These are phyloP conservation scores for Fraxinus nigra DNA, from an alignment of 305 asterid genomes.

Conservation along the genomic window DNA sequence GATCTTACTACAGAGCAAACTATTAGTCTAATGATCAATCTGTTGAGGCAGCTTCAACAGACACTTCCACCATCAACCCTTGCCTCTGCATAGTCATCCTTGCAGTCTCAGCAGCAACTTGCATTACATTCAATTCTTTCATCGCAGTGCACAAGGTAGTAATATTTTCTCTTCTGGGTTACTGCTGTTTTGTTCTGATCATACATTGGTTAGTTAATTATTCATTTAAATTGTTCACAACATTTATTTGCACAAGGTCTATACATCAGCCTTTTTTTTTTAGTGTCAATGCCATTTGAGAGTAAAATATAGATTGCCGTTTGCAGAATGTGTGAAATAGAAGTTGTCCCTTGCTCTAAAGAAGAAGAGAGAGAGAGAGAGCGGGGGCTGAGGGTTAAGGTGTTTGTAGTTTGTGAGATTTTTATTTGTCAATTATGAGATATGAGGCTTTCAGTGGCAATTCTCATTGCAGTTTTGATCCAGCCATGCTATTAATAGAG, in stretches of 20 bases:
- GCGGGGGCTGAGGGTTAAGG: conserved; percentile 16
- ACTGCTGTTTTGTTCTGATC: neutral
- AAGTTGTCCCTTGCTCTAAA: conserved; percentile 19
- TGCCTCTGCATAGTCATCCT: too few species aligned
- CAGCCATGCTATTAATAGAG: neutral
- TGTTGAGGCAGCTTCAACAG: too few species aligned
- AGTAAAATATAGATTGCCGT: too few species aligned
- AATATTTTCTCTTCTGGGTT: neutral
- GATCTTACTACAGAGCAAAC: too few species aligned
- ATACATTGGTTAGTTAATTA: neutral
- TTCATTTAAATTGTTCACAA: too few species aligned
- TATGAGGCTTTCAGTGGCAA: conserved; percentile 34
- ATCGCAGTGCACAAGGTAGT: neutral
- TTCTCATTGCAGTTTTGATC: conserved; percentile 44
- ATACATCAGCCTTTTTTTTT: too few species aligned
- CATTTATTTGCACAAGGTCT: too few species aligned
- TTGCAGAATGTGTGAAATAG: conserved; percentile 45
- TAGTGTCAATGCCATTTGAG: too few species aligned
- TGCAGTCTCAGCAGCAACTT: too few species aligned
- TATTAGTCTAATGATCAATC: too few species aligned
- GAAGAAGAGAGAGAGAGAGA: neutral
- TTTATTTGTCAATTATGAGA: conserved; percentile 24
- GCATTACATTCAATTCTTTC: too few species aligned
- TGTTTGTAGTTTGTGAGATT: conserved; percentile 17
- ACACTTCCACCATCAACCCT: too few species aligned